phyloP scores from a whole-genome alignment of 2,329 filamentous ascomycete species.

The Verticillium alfalfae region DNA sequence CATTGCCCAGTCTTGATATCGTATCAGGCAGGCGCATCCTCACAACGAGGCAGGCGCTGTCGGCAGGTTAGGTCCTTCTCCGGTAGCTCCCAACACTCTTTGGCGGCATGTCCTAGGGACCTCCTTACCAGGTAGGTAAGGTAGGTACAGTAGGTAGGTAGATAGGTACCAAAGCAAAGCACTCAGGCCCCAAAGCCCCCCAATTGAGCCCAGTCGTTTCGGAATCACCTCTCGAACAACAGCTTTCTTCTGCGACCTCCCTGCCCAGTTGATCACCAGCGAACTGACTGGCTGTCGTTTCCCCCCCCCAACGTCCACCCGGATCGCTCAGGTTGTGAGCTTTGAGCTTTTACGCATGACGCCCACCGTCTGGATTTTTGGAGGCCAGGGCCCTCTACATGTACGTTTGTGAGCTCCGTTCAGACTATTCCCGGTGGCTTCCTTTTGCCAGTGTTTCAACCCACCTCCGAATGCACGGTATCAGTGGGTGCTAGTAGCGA shows the following conservation, averaged over 20 bases:
- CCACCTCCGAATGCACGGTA: not conserved
- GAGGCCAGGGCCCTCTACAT: not conserved
- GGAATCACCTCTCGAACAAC: not conserved
- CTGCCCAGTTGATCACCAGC: not conserved
- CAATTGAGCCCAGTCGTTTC: too few species aligned
- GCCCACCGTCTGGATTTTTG: not conserved
- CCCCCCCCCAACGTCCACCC: not conserved
- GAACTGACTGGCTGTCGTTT: too few species aligned
- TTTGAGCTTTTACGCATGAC: not conserved
- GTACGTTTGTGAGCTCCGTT: not conserved
- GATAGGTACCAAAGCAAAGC: too few species aligned
- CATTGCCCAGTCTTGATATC: too few species aligned
- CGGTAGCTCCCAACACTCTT: too few species aligned
- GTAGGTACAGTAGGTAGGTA: too few species aligned
- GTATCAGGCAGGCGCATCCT: too few species aligned
- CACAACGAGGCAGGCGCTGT: too few species aligned
- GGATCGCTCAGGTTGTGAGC: not conserved
- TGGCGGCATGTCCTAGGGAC: too few species aligned
- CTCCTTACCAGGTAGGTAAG: too few species aligned
- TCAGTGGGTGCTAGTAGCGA: not conserved
- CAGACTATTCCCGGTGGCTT: not conserved
- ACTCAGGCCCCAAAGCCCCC: too few species aligned
- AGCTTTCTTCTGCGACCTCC: not conserved
- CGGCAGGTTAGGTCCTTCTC: too few species aligned
- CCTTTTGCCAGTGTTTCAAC: not conserved